These are phyloP conservation scores for Dictyostelium discoideum DNA, from an alignment of 78 protist species.

Conservation along the genomic window dicty_2.7 NC_007089.4:2708501-2709000, in stretches of 20 bases:
- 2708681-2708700: slow-evolving; percentile 9
- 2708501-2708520: neutral
- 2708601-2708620: neutral
- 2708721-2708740: neutral
- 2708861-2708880: neutral
- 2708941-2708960: slow-evolving; percentile 55
- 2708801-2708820: neutral
- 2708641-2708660: neutral
- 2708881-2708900: slow-evolving; percentile 48
- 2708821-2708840: neutral
- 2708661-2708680: neutral
- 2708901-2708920: neutral
- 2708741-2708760: neutral
- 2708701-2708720: neutral
- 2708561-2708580: neutral
- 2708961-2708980: slow-evolving; percentile 46
- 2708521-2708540: neutral
- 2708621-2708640: neutral
- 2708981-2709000: neutral
- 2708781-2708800: neutral
- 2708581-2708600: neutral
- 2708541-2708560: neutral
- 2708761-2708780: neutral
- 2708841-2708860: neutral
- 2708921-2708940: slow-evolving; percentile 22